Evolutionary conservation across 169 alveolate genomes (phyloP), one percentile per base, ranked within the genome.

Genomic region (Eimeria brunetti): DNA sequence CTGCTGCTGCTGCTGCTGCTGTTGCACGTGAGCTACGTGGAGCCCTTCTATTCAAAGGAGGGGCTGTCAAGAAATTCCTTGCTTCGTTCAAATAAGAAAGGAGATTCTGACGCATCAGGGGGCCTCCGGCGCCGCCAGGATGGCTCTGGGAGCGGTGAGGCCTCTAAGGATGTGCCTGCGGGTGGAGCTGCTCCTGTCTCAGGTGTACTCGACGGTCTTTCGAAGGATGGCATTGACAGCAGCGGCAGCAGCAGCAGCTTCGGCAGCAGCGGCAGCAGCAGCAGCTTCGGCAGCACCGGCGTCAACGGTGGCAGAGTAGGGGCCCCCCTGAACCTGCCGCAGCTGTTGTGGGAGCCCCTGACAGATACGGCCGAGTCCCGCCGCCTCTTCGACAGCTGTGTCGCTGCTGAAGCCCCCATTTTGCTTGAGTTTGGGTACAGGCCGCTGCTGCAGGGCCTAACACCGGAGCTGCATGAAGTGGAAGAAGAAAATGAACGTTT

Each of bases 271-370:
- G 9, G 44, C 76, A 67, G 44, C 24, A 69, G 51, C n/a, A 69
- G 4, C n/a, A 69, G 51, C 12, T 8, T 46, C 51, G 11, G 24
- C 9, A 67, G 44, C 76, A 67, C 5, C 46, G 24, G 44, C 46
- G n/a, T 8, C 1, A 67, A 30, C 76, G 9, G 76, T 12, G 76
- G 76, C 2, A 27, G 24, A 24, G 76, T 8, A n/a, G 51, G 51
- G 8, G 12, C 16, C 2, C 49, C 88, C 0, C 64, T 78, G 46
- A 78, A 78, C 44, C 67, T 78, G 88, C 62, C n/a, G 38, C 44
- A 78, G 36, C 38, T 46, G 88, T 46, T 78, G 16, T 78, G 88
- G 88, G 88, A 78, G 62, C 88, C 88, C 16, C 62, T 78, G 41
- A 78, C 88, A 7, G 24, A 46, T 46, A 78, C 62, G 1, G 88